phyloP scores from a whole-genome alignment of 352 stramenopile genomes.

The Phytophthora ramorum region DNA sequence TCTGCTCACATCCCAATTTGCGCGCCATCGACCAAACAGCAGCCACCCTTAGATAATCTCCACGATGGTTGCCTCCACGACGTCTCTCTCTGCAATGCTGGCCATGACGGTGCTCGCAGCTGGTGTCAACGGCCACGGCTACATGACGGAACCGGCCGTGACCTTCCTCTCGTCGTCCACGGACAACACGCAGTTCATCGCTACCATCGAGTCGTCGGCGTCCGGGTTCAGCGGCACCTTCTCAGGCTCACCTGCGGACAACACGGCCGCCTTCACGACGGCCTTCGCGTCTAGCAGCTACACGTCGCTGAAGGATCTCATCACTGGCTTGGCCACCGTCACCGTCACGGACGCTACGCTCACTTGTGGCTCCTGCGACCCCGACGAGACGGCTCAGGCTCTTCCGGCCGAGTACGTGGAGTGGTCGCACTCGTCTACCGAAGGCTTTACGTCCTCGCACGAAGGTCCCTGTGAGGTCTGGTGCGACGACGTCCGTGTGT shows the following conservation, averaged over 20 bases:
- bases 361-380: slow-evolving; percentile 36
- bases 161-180: slow-evolving; percentile 33
- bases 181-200: slow-evolving; percentile 41
- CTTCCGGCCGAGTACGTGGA: slow-evolving; percentile 31
- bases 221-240: slow-evolving; percentile 37
- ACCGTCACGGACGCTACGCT: slow-evolving; percentile 28
- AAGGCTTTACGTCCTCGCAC: slow-evolving; percentile 45
- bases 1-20: slow-evolving; percentile 28
- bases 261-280: slow-evolving; percentile 37
- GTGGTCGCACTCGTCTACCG: slow-evolving; percentile 34
- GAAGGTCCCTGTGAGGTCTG: slow-evolving; percentile 56
- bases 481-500: slow-evolving; percentile 51
- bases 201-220: slow-evolving; percentile 38
- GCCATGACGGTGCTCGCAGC: slow-evolving; percentile 5
- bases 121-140: slow-evolving; percentile 29
- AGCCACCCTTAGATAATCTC: background rate
- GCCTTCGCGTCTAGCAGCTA: slow-evolving; percentile 33
- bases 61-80: slow-evolving; percentile 27
- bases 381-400: slow-evolving; percentile 26
- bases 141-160: slow-evolving; percentile 31
- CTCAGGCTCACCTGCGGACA: slow-evolving; percentile 25
- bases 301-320: slow-evolving; percentile 39
- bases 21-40: slow-evolving; percentile 19
- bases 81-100: slow-evolving; percentile 15
- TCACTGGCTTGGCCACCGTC: slow-evolving; percentile 23